Base-by-base conservation (phyloP, 306 rosid species). In the Fagus crenata region DNA sequence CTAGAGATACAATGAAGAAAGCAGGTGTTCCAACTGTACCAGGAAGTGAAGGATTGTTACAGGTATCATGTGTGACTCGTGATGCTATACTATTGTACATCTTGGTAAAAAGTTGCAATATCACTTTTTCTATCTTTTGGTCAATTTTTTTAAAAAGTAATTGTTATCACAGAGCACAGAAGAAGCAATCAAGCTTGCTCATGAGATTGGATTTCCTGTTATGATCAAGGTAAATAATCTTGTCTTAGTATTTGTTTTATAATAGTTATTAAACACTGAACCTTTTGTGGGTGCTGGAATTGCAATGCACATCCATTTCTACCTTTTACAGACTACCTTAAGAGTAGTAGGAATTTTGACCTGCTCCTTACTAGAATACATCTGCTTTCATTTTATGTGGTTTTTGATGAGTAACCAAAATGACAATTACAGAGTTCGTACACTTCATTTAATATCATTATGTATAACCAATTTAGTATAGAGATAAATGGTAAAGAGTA, bases 201-300 rank as follows among this genome's bases (percentile, higher is more conserved):
- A 85, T 64, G 99, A 92, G 87, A 95, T 95, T 87, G 99, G 99
- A 69, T 95, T 72, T 77, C 99, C 99, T 4, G 99, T 95, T 69
- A 92, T 95, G 99, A 95, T 95, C 85, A 95, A 95, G 97, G 99
- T 95, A 82, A 75, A 64, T 58, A 33, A 51, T 76, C 43, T 67
- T 64, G 53, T 72, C 60, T 32, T 73, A 63, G 22, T 72, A 46
- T 58, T 64, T 78, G 42, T 40, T 32, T 80, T 46, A 7, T 56
- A 39, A 43, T 37, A 17, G 32, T 17, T 67, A 73, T 46, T 73
- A 53, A 3, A 40, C 58, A 49, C 17, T 74, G 28, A 73, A 72
- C 58, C 63, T 37, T 55, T 31, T 56, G 60, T 49, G 43, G 59
- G 64, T 60, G 39, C 81, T 84, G 63, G 35, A 77, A 51, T 69